Conservation (phyloP, 352 stramenopile species). For the Phytophthora fragariaefolia region DNA sequence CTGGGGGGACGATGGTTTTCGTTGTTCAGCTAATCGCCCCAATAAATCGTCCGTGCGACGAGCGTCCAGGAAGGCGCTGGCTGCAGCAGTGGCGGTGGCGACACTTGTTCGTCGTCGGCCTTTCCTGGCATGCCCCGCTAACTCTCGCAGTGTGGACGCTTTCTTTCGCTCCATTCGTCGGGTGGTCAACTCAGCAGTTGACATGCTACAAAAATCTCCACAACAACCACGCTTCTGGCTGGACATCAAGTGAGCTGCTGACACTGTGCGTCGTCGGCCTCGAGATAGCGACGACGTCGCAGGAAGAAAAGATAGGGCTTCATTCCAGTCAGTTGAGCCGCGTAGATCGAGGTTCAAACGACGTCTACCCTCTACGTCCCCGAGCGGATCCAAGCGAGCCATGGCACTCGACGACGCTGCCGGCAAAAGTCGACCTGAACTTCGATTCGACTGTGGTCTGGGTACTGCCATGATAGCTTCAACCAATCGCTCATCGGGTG, state of each 20-base stretch:
- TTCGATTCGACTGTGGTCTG: slow-evolving; percentile 39
- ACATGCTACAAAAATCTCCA: slow-evolving; percentile 72
- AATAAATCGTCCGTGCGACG: slow-evolving; percentile 39
- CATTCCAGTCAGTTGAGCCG: slow-evolving; percentile 52
- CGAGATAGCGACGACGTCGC: slow-evolving; percentile 61
- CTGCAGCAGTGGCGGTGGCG: slow-evolving; percentile 54
- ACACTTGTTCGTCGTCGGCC: slow-evolving; percentile 52
- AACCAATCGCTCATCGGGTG: slow-evolving; percentile 68
- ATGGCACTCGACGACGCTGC: slow-evolving; percentile 32
- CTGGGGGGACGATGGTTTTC: slow-evolving; percentile 49
- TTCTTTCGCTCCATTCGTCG: slow-evolving; percentile 54
- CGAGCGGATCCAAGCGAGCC: slow-evolving; percentile 47
- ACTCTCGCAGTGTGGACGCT: slow-evolving; percentile 16
- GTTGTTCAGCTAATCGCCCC: slow-evolving; percentile 19
- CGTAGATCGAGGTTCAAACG: slow-evolving; percentile 36
- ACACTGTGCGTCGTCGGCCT: slow-evolving; percentile 54
- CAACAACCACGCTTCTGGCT: slow-evolving; percentile 79
- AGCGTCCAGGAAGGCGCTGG: slow-evolving; percentile 60
- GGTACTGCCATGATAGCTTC: slow-evolving; percentile 76
- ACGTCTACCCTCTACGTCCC: slow-evolving; percentile 33
- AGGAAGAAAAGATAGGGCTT: slow-evolving; percentile 64
- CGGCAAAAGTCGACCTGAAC: slow-evolving; percentile 32
- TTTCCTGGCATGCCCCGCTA: slow-evolving; percentile 16
- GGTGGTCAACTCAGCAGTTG: slow-evolving; percentile 43
- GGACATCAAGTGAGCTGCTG: slow-evolving; percentile 69